phyloP scores from a whole-genome alignment of 2,329 filamentous ascomycete genomes.

The Tolypocladium paradoxum region DNA sequence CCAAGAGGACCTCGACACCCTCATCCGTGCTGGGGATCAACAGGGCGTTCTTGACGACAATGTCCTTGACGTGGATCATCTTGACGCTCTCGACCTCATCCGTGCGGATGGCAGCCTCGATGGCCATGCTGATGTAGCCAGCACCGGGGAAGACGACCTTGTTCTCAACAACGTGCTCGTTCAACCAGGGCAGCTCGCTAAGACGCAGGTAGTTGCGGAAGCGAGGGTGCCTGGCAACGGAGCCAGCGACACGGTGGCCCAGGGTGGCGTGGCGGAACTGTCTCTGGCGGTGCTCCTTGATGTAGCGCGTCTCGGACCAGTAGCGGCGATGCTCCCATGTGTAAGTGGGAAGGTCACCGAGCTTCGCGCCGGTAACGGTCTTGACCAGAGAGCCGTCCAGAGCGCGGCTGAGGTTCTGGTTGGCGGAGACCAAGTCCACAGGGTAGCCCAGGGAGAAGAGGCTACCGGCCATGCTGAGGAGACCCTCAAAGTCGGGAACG shows the following conservation, averaged over 20 bases:
- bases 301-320: conserved; percentile 15
- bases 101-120: conserved; percentile 14
- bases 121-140: conserved; percentile 22
- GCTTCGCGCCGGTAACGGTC: conserved; percentile 4
- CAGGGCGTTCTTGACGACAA: conserved; percentile 13
- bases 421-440: conserved; percentile 17
- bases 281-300: conserved; percentile 11
- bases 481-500: conserved; percentile 12
- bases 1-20: conserved; percentile 12
- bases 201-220: conserved; percentile 23
- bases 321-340: conserved; percentile 20
- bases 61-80: conserved; percentile 9
- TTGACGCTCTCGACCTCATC: conserved; percentile 7
- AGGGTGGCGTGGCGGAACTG: conserved; percentile 16
- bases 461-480: conserved; percentile 13
- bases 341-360: conserved; percentile 15
- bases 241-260: conserved; percentile 8
- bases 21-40: conserved; percentile 11
- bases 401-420: conserved; percentile 11
- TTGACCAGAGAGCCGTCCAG: conserved; percentile 5
- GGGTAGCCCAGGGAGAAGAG: conserved; percentile 17
- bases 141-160: conserved; percentile 22
- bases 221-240: conserved; percentile 12
- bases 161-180: conserved; percentile 19
- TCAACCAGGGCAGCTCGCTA: conserved; percentile 22